Conservation (phyloP, 2,329 filamentous ascomycete species). For the Hysterium pulicare region DNA sequence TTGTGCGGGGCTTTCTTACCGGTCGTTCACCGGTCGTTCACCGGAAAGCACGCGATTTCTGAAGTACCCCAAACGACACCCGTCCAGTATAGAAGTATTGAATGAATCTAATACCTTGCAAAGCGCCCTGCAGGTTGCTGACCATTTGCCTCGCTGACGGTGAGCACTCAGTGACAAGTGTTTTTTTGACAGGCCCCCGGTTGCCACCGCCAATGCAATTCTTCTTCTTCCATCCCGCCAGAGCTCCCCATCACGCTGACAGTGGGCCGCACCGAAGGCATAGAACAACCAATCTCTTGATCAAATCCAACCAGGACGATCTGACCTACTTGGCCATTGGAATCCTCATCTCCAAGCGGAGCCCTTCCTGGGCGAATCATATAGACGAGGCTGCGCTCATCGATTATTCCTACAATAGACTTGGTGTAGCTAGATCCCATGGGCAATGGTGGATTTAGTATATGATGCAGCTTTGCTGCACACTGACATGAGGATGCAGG, state of each 20-base stretch:
- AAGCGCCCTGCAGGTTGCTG: no score
- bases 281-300: conserved; percentile 8
- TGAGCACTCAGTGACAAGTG: conserved; percentile 2
- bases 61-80: no score
- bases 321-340: conserved; percentile 14
- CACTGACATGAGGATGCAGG: conserved; percentile 23
- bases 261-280: no score
- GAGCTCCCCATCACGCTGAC: background rate
- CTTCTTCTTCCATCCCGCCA: background rate
- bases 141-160: no score
- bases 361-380: conserved; percentile 26
- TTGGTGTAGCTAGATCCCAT: conserved; percentile 9
- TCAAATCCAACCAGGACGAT: conserved; percentile 34
- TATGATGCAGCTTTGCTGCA: conserved; percentile 25
- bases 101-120: no score
- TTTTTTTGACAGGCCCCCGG: background rate
- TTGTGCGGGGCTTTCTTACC: no score
- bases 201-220: background rate
- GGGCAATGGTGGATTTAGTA: conserved; percentile 26
- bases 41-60: no score
- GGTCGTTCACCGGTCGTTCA: no score
- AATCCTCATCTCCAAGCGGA: conserved; percentile 18
- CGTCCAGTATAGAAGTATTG: no score
- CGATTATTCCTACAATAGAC: conserved; percentile 25
- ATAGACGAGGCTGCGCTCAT: conserved; percentile 33